A percentile compares a stretch with the other conserved stretches of the same genome.
phyloP scores from a whole-genome alignment of 805 yeast species.

The Priceomyces haplophilus region DNA sequence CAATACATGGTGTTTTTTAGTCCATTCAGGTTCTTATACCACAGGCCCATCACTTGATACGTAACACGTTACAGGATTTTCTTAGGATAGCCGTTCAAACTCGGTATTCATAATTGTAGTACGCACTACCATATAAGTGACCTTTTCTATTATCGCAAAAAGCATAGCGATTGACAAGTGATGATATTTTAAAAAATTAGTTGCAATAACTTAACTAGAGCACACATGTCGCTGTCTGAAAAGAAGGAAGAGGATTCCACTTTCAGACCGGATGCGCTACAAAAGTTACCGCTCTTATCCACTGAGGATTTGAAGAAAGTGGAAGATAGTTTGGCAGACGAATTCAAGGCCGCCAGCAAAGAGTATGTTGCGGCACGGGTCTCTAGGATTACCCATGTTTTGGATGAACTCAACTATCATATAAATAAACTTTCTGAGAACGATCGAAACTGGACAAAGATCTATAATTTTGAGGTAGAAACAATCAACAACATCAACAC shows the following conservation, averaged over 20 bases:
- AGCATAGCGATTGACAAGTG: background rate
- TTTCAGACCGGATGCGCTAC: background rate
- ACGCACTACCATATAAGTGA: conserved; percentile 2
- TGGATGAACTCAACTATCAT: conserved; percentile 21
- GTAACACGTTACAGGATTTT: no score
- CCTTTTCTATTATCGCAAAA: conserved; percentile 5
- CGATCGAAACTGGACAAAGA: conserved; percentile 32
- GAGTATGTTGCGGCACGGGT: conserved; percentile 27
- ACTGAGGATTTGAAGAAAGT: conserved; percentile 22
- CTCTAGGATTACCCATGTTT: conserved; percentile 26
- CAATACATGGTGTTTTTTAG: no score
- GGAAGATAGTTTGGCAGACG: conserved; percentile 19
- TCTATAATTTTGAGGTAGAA: conserved; percentile 32
- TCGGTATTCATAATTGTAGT: background rate
- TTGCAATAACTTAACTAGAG: background rate
- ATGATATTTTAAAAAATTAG: background rate
- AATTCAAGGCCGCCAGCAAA: conserved; percentile 23
- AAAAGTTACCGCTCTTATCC: conserved; percentile 17
- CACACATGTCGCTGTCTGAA: background rate
- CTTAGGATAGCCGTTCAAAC: background rate
- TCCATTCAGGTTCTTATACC: no score
- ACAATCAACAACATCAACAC: conserved; percentile 30
- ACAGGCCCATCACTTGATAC: no score
- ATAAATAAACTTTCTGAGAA: conserved; percentile 24
- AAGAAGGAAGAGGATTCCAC: background rate